phyloP scores from a whole-genome alignment of 2,329 filamentous ascomycete genomes.

The Remersonia thermophila region DNA sequence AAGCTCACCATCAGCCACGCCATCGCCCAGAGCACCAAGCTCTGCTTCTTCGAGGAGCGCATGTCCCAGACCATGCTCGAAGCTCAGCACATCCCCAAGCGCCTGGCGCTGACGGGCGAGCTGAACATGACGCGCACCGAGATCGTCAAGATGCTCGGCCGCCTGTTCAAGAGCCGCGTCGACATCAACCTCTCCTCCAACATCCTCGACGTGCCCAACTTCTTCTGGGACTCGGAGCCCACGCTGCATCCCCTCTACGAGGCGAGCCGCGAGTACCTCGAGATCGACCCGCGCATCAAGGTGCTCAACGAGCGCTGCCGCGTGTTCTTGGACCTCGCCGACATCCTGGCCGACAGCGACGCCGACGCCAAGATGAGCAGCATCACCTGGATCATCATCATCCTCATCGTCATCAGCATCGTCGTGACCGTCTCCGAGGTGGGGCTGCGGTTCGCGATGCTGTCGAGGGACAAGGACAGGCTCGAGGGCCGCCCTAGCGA shows the following conservation, averaged over 20 bases:
- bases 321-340: conserved; percentile 90
- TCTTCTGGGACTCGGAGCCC: conserved; percentile 97
- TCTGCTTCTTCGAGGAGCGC: conserved; percentile 89
- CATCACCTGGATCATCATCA: conserved; percentile 97
- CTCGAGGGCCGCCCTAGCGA: conserved; percentile 5
- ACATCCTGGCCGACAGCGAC: conserved; percentile 85
- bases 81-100: conserved; percentile 83
- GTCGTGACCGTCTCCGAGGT: conserved; percentile 86
- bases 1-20: conserved; percentile 96
- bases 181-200: conserved; percentile 97
- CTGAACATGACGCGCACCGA: conserved; percentile 85
- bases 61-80: conserved; percentile 92
- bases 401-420: conserved; percentile 84
- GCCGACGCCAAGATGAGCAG: conserved; percentile 89
- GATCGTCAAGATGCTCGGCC: conserved; percentile 82
- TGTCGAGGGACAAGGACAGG: conserved; percentile 33
- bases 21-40: conserved; percentile 91
- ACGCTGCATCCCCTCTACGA: conserved; percentile 89
- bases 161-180: conserved; percentile 84
- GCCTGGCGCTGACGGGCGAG: conserved; percentile 76
- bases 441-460: conserved; percentile 67
- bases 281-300: conserved; percentile 91
- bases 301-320: conserved; percentile 94
- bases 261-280: conserved; percentile 91
- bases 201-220: conserved; percentile 89